Evolutionary conservation across 345 rosid genomes (phyloP), one percentile per base, ranked within the genome.

Genomic region (Lumnitzera littorea): DNA sequence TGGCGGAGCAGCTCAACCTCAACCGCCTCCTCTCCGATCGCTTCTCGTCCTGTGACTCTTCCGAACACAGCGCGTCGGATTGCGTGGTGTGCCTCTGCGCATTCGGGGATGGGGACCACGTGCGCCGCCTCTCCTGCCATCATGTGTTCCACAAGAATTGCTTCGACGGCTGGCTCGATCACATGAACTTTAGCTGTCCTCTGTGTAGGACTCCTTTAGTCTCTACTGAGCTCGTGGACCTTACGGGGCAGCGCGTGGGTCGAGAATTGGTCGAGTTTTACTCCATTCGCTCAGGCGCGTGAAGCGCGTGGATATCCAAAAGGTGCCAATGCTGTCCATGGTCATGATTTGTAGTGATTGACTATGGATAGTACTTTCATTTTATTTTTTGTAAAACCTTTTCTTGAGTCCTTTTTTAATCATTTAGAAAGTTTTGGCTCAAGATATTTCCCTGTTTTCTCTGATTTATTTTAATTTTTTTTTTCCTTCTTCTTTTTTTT

Each of bases 121-220:
- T 91, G 46, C 78, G 96, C 78, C 76, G 65, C 77, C 96, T 91
- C 2, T 84, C 82, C 27, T 91, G 97, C 78, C 69, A 88, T 61
- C 97, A 91, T 75, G 91, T 91, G 48, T 91, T 84, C 57, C 97
- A 91, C 46, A 91, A 78, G 68, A 69, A 68, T 31, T 91, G 97
- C 73, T 77, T 91, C 13, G 96, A 91, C 49, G 88, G 89, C 1
- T 91, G 97, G 94, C 91, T 91, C 11, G 74, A 80, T 55, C 86
- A 80, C 47, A 83, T 75, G 48, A 82, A 83, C 36, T 88, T 88
- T 63, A 80, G 65, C 7, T 91, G 96, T 69, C 97, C 96, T 13
- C 74, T 91, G 0, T 91, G 96, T 58, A 79, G 96, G 62, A 72
- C 78, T 5, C 77, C 83, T 58, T 62, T 88, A 16, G 68, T 78